A percentile compares a stretch with the other conserved stretches of the same genome.
Conservation (phyloP, 2,329 filamentous ascomycete genomes). For the Grosmannia huntii region DNA sequence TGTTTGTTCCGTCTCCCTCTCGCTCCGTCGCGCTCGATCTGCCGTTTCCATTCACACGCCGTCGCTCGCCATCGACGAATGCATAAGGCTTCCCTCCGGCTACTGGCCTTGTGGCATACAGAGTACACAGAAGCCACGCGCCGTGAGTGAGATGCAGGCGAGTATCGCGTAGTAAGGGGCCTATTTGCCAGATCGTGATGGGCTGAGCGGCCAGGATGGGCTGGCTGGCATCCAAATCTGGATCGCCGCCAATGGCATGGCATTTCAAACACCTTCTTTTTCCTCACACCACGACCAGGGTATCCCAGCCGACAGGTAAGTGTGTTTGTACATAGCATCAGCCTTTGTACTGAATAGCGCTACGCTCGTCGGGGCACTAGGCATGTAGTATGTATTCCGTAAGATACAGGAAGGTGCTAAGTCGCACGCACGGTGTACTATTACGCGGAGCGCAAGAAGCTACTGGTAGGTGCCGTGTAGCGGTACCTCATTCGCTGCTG, state of each 20-base stretch:
- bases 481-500: not conserved
- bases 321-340: not conserved
- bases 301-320: not conserved
- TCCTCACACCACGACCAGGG: constrained; percentile 1
- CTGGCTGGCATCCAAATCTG: constrained; percentile 2
- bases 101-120: no score
- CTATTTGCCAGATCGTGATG: not conserved
- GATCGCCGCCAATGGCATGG: constrained; percentile 8
- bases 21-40: no score
- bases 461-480: not conserved
- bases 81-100: no score
- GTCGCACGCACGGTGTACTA: not conserved
- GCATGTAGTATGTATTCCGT: not conserved
- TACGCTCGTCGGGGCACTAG: not conserved
- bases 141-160: not conserved
- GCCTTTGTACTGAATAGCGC: not conserved
- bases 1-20: no score
- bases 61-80: no score
- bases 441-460: not conserved
- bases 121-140: no score
- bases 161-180: not conserved
- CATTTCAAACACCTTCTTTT: not conserved
- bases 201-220: not conserved
- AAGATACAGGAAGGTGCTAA: not conserved
- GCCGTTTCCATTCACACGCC: no score